Evolutionary conservation across 176 grass and related monocot genomes (phyloP), one percentile per base, ranked within the genome.

Genomic region (Canna indica): DNA sequence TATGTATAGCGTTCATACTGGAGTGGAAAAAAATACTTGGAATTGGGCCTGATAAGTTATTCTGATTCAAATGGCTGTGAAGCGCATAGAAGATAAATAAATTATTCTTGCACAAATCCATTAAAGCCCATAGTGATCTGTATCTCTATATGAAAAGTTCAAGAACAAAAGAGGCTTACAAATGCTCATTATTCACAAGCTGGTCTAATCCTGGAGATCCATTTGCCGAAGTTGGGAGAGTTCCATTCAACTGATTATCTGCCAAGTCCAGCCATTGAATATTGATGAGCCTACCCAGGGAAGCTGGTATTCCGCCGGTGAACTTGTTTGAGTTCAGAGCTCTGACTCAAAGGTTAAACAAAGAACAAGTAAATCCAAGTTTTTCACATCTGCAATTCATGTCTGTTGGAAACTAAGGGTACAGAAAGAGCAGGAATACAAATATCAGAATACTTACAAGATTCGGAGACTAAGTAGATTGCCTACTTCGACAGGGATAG

Each of bases 11-110:
- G 24, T 61, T 73, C 86, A 97, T 87, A 76, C 92, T 69, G 3
- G 86, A 68, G 74, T 77, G 87, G 77, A 97, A 97, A 61, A 97
- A 86, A 30, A 72, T 42, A 48, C 89, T 81, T 73, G 94, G 85
- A 62, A 97, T 97, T 20, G 68, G 14, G 73, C 86, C 89, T 54
- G 94, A 85, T 81, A 92, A 76, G 47, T 92, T 76, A 47, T 97
- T 97, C 36, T 92, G 87, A 66, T 85, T 92, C 70, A 97, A 90
- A 73, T 97, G 94, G 58, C 94, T 97, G 80, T 65, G 75, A 34
- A 78, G 54, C 76, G 81, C 67, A 78, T 35, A 44, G 25, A 27
- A 34, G 2, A 64, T 20, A 3, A 29, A 35, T 66, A 5, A 25
- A 24, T 36, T 18, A 39, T 66, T 66, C 33, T 17, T 5, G 35